phyloP scores from a whole-genome alignment of 2,329 filamentous ascomycete genomes.

The Paecilomyces niveus region DNA sequence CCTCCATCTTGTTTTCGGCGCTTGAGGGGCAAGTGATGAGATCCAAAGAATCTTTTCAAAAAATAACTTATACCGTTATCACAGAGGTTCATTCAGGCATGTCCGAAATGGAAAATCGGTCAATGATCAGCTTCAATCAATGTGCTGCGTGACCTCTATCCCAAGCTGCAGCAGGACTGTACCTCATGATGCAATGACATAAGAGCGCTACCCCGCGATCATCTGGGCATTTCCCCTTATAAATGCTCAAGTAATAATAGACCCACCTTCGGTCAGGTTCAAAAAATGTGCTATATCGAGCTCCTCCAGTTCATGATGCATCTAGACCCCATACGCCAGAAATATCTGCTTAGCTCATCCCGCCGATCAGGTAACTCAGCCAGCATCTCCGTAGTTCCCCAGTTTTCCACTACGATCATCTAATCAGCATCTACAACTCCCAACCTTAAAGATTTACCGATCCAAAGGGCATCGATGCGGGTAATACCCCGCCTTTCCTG shows the following conservation, averaged over 20 bases:
- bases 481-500: background rate
- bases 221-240: background rate
- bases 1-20: no score
- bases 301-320: background rate
- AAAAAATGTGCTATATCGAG: background rate
- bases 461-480: background rate
- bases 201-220: background rate
- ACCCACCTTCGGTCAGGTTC: background rate
- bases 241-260: background rate
- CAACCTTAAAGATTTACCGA: background rate
- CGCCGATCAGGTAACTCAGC: background rate
- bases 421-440: no score
- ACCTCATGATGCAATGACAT: background rate
- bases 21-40: no score
- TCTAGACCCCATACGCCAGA: background rate
- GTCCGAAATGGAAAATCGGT: background rate
- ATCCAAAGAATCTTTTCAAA: no score
- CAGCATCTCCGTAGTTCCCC: background rate
- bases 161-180: background rate
- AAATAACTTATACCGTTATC: no score
- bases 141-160: background rate
- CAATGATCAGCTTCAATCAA: background rate
- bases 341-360: background rate
- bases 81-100: no score
- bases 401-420: no score